These are phyloP conservation scores for Boeremia lycopersici DNA, from an alignment of 2,329 filamentous ascomycete species.

Conservation along the genomic window DNA sequence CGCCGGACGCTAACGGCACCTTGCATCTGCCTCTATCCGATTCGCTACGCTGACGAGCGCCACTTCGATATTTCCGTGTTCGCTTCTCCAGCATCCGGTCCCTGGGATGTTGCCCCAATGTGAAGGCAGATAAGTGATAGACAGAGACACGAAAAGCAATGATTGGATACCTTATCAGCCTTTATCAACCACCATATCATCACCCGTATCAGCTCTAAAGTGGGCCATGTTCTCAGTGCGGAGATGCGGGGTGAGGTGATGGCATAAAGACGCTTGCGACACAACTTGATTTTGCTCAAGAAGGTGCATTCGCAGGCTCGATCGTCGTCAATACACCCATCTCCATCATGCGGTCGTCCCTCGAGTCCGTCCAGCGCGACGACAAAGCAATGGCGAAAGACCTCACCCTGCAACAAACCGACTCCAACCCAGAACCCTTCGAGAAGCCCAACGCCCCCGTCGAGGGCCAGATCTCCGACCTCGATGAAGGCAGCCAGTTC, in stretches of 20 bases:
- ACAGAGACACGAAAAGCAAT: neutral
- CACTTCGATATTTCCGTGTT: neutral
- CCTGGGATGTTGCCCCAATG: too few relatives aligned
- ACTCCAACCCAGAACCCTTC: neutral
- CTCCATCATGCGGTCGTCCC: neutral
- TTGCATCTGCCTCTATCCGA: neutral
- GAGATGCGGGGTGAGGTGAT: neutral
- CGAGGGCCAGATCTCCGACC: conserved; percentile 42
- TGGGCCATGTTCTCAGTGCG: neutral
- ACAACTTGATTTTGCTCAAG: neutral
- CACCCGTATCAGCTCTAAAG: neutral
- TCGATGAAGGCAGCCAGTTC: conserved; percentile 58
- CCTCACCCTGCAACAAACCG: neutral
- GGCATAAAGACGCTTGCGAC: neutral
- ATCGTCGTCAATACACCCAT: neutral
- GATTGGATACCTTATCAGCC: neutral
- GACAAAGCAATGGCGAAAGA: neutral
- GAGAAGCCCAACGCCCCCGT: neutral
- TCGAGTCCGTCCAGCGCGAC: neutral
- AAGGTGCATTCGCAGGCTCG: too few relatives aligned
- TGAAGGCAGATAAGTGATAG: too few relatives aligned
- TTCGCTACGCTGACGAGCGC: neutral
- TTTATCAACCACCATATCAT: neutral
- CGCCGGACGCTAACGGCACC: conserved; percentile 4
- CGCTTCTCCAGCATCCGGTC: too few relatives aligned